Base-by-base conservation (phyloP, 108 stramenopile species). In the Cylindrotheca fusiformis region DNA sequence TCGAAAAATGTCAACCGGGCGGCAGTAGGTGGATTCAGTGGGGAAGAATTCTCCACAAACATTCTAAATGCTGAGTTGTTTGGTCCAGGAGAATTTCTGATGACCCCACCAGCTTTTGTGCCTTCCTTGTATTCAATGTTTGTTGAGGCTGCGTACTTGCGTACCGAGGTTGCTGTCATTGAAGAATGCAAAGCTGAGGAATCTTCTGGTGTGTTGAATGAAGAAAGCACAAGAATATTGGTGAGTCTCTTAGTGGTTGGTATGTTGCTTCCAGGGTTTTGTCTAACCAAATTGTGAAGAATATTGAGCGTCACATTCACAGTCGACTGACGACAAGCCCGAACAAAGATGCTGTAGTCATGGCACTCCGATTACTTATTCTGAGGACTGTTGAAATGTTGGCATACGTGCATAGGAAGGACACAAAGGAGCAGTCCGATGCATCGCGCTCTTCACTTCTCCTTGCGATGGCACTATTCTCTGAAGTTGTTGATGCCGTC, bases 101-200 rank as follows among this genome's bases (percentile, higher is more conserved):
- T 77, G 50, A 73, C 64, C 27, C 72, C 72, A 18, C 72, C 72
- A 46, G 58, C 58, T 18, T 73, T 65, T 61, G 65, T 66, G 8
- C 63, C 64, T 5, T 65, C 65, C 17, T 23, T 66, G 31, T 73
- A 66, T 28, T 46, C 55, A 31, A 27, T 66, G 29, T 32, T 60
- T 29, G 27, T 73, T 3, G 72, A 73, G 49, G 33, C 60, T 23
- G 64, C 72, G 1, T 52, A 55, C 22, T 24, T 65, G 14, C 55
- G 56, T 49, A 62, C 27, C 3, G 47, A 48, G n/a, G 8, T 62
- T 12, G 24, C 60, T 49, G 27, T 29, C 4, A 27, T 27, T 8
- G 48, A 62, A 2, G 60, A 62, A 21, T 62, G 47, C 60, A 14
- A 50, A 10, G 30, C 17, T 21, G n/a, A 41, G 25, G 41, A 24